phyloP scores from a whole-genome alignment of 768 basidiomycete species.

The Phylloporus sp. region DNA sequence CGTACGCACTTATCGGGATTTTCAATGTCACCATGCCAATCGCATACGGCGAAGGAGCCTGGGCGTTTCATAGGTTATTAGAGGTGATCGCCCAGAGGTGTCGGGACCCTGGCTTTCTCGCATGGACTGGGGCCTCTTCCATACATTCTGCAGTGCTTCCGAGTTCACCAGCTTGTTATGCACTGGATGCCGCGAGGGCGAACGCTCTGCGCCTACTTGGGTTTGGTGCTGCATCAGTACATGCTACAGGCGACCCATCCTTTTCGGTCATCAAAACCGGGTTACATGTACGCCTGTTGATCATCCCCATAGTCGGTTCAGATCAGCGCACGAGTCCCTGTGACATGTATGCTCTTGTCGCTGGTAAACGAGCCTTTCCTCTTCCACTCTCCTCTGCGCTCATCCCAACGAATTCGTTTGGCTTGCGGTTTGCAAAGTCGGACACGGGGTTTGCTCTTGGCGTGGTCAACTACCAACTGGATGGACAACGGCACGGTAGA shows the following conservation, averaged over 20 bases:
- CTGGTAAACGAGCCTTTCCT: not conserved
- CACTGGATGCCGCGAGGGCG: not conserved
- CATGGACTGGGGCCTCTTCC: not conserved
- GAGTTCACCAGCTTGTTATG: not conserved
- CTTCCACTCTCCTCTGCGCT: not conserved
- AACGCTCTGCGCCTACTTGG: not conserved
- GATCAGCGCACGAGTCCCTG: not conserved
- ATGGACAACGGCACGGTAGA: not conserved
- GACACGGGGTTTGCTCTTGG: not conserved
- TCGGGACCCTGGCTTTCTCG: not conserved
- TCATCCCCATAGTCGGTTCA: not conserved
- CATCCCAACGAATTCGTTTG: not conserved
- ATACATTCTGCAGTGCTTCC: not conserved
- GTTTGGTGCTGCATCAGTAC: not conserved
- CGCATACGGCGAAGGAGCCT: conserved; percentile 22
- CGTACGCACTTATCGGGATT: conserved; percentile 24
- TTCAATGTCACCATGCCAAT: conserved; percentile 23
- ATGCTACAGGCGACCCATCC: not conserved
- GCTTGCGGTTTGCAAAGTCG: not conserved
- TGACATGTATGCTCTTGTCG: not conserved
- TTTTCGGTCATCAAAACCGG: conserved; percentile 2
- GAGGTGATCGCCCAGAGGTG: not conserved
- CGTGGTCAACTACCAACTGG: not conserved
- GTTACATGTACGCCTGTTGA: not conserved
- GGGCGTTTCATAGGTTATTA: conserved; percentile 22